Base-by-base conservation (phyloP, 352 stramenopile species). In the Labyrinthula sp. region DNA sequence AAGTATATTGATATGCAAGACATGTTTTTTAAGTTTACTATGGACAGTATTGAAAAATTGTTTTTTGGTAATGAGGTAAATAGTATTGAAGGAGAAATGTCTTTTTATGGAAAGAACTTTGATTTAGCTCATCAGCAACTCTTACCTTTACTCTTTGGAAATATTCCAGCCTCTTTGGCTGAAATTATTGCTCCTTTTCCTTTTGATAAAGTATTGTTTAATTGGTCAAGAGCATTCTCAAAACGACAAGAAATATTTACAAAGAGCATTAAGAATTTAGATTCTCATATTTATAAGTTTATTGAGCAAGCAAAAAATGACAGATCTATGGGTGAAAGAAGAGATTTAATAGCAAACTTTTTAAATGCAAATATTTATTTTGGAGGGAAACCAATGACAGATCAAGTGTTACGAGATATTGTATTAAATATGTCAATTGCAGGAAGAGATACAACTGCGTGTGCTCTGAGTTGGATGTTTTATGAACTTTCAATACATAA, bases 361-460 rank as follows among this genome's bases (percentile, higher is more conserved):
- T 30, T 63, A 12, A 40, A 40, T n/a, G 12, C 34, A 10, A 25
- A 21, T 6, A 33, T 30, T 38, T 25, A 59, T n/a, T 14, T 26
- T 17, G 3, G 38, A 24, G 34, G 34, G 15, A 15, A 12, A 12
- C 12, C 17, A 10, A 9, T 33, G 17, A 48, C 15, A 26, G 38
- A 63, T 26, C 48, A 61, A 12, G 26, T 47, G 35, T 30, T 72
- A 24, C 41, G 57, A 7, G 57, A 67, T 37, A 65, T 72, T 20
- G 59, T 68, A 5, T 36, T 71, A 22, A 62, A 60, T 5, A 68
- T 69, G 14, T 48, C 69, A 5, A 43, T 72, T 8, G 65, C 61
- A 1, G 65, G 63, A 0, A 50, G 63, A 6, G 65, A 72, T 40
- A 56, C 47, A 10, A 56, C 30, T 12, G 47, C 47, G 22, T 50